phyloP scores from a whole-genome alignment of 306 rosid species.

The Bauhinia variegata region DNA sequence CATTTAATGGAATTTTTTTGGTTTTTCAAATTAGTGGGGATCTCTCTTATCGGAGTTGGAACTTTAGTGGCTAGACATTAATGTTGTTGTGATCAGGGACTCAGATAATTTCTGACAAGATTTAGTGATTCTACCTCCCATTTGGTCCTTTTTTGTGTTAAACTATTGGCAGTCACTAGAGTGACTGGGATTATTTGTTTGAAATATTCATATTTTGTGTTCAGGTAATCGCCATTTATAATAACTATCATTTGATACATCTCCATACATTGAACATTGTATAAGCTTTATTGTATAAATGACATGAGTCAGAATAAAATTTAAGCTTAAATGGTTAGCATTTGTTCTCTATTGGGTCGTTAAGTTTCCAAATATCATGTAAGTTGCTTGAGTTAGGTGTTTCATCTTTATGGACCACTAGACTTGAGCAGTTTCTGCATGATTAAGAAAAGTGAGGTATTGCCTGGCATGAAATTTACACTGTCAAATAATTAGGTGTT shows the following conservation, averaged over 20 bases:
- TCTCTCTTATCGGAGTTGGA: background rate
- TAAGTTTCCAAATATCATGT: background rate
- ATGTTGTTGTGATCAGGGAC: too few relatives aligned
- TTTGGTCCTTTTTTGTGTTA: background rate
- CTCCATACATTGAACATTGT: background rate
- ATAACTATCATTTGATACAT: background rate
- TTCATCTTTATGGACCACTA: background rate
- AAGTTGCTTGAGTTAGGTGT: too few relatives aligned
- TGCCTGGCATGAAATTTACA: background rate
- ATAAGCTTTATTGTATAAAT: background rate
- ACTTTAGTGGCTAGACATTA: conserved; percentile 5
- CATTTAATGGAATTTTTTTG: conserved; percentile 2
- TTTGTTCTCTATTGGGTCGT: background rate
- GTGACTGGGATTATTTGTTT: background rate
- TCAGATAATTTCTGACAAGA: too few relatives aligned
- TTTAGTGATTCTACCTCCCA: too few relatives aligned
- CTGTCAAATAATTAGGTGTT: background rate
- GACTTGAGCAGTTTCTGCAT: conserved; percentile 14
- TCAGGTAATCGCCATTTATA: conserved; percentile 5
- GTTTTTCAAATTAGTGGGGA: conserved; percentile 1
- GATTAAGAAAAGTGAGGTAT: background rate
- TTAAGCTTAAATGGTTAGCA: background rate
- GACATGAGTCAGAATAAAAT: background rate
- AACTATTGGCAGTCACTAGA: too few relatives aligned
- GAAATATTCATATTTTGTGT: background rate